Base-by-base conservation (phyloP, 2,329 filamentous ascomycete genomes). In the Arthrobotrys musiformis region DNA sequence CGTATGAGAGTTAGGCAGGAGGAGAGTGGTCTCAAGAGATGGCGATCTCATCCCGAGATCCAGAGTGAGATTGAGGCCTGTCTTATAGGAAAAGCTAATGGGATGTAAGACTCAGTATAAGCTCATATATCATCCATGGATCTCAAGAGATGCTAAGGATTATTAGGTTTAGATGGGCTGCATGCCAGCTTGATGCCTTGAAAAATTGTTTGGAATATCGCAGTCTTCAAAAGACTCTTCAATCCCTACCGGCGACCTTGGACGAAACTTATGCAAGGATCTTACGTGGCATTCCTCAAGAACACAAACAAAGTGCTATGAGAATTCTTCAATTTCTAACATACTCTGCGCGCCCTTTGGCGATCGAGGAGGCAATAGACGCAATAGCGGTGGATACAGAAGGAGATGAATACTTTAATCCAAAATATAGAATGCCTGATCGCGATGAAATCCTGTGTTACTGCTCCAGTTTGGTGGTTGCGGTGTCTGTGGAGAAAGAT, bases 131-230 rank as follows among this genome's bases (percentile, higher is more conserved):
- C n/a, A 15, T 17, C 13, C 13, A 4, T 8, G 8, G 4, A 22
- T 46, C 8, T 46, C 7, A 58, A 64, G 9, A 33, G 9, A 40
- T 72, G 44, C 67, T 50, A 78, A 30, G 37, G 30, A 22, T 19
- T 60, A 70, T 1, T 44, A 81, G 81, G 82, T 82, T 81, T 58
- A 78, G 79, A 64, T 82, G 78, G 79, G 80, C 78, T n/a, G 63
- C 67, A n/a, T 82, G 80, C 70, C 82, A 83, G 70, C 52, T 83
- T 15, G 81, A 82, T 19, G 80, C 37, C 26, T 62, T 83, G 6
- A 62, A 79, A 56, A 17, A 79, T 9, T 82, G 81, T 40, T 70
- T 79, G 4, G 15, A 78, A 40, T 40, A 26, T 19, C 22, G 1
- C 9, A 24, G 33, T n/a, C 50, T 81, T 8, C 54, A 64, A n/a